Percentiles rank a stretch among this genome's conserved stretches.
phyloP scores from a whole-genome alignment of 2,329 filamentous ascomycete species.

The Orbilia blumenaviensis region DNA sequence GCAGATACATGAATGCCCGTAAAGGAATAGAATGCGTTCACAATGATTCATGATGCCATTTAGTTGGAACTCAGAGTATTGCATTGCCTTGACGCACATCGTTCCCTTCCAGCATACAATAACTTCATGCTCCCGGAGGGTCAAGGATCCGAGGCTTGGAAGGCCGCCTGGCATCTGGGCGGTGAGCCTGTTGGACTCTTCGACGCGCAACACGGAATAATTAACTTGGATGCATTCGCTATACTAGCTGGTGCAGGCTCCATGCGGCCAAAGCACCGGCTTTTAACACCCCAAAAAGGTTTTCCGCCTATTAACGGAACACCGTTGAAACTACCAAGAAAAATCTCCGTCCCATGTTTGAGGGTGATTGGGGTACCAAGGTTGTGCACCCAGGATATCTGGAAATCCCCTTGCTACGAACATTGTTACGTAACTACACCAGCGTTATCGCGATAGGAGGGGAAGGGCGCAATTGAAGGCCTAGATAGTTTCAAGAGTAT shows the following conservation, averaged over 20 bases:
- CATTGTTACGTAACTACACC: background rate
- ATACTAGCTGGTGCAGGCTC: no score
- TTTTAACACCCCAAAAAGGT: background rate
- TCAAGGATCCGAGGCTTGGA: background rate
- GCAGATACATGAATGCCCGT: no score
- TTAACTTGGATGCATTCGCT: no score
- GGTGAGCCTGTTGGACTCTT: background rate
- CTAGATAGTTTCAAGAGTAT: background rate
- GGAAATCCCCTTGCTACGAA: background rate
- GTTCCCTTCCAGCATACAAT: no score
- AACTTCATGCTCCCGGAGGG: background rate
- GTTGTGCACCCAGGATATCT: background rate
- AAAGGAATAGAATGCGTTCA: conserved; percentile 6
- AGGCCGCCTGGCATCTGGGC: background rate
- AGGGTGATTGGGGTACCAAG: background rate
- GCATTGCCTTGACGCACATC: no score
- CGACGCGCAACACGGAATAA: background rate
- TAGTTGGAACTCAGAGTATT: no score
- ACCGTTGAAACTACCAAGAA: conserved; percentile 9
- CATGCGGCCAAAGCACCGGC: background rate
- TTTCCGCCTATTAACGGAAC: background rate
- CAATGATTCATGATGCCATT: background rate
- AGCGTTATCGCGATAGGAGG: background rate
- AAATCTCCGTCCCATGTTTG: background rate
- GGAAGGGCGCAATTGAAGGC: no score